A percentile compares a stretch with the other conserved stretches of the same genome.
phyloP scores from a whole-genome alignment of 352 stramenopile species.

The Stramenopiles sp. region DNA sequence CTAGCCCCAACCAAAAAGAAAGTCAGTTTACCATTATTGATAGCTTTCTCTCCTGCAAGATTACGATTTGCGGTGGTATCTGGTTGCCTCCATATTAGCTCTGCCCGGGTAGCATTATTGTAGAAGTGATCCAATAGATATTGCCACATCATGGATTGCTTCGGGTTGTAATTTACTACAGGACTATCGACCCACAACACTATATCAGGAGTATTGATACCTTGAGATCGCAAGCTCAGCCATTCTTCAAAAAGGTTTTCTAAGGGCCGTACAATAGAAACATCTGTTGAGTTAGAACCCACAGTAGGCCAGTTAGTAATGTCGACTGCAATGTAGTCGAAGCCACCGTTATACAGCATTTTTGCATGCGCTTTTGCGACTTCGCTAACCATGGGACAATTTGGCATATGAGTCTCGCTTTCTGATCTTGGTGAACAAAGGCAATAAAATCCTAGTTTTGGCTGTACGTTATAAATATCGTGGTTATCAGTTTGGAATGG shows the following conservation, averaged over 20 bases:
- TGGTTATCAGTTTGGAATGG: not conserved
- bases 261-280: not conserved
- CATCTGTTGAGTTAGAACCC: not conserved
- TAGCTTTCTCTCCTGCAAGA: too few relatives aligned
- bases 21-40: not conserved
- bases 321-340: conserved; percentile 8
- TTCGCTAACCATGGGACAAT: not conserved
- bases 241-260: conserved; percentile 14
- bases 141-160: not conserved
- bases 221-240: not conserved
- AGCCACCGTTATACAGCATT: conserved; percentile 7
- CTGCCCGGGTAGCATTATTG: not conserved
- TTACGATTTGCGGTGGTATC: not conserved
- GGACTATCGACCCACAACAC: not conserved
- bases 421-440: not conserved
- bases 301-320: conserved; percentile 5
- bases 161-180: not conserved
- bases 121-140: conserved; percentile 12
- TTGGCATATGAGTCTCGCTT: not conserved
- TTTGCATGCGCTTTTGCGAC: not conserved
- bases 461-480: conserved; percentile 10
- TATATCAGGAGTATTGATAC: not conserved
- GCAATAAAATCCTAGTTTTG: conserved; percentile 6
- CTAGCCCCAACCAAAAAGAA: not conserved
- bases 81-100: not conserved